Conservation (phyloP, 768 basidiomycete species). For the Chalciporus pseudorubinellus region DNA sequence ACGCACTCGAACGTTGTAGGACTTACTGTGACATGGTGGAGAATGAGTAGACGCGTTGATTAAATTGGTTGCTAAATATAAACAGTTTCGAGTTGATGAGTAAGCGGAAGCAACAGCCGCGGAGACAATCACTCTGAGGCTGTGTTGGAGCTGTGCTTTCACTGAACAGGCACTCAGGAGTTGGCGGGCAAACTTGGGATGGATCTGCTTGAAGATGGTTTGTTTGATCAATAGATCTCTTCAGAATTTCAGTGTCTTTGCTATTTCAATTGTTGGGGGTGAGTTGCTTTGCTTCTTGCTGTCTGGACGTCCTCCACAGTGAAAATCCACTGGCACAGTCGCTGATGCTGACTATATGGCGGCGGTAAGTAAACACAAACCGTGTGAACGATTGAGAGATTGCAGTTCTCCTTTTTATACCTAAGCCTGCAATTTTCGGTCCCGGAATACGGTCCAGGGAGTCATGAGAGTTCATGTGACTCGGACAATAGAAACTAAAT, state of each 20-base stretch:
- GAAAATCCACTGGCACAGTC: neutral
- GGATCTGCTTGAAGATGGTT: neutral
- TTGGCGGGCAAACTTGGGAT: neutral
- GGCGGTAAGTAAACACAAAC: slow-evolving; percentile 12
- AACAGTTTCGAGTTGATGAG: slow-evolving; percentile 1
- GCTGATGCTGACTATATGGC: neutral
- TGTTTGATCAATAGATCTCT: neutral
- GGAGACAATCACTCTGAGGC: neutral
- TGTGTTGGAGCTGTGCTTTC: neutral
- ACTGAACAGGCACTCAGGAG: neutral
- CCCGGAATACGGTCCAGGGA: neutral
- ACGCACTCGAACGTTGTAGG: neutral
- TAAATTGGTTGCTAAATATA: neutral
- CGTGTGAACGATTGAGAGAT: neutral
- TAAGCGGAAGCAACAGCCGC: slow-evolving; percentile 14
- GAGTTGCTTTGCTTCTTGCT: neutral
- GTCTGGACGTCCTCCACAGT: neutral
- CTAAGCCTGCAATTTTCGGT: neutral
- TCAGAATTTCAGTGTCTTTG: neutral
- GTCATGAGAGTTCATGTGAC: slow-evolving; percentile 6
- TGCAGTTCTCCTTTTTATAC: slow-evolving; percentile 8
- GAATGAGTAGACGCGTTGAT: slow-evolving; percentile 12
- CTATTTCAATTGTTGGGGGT: neutral
- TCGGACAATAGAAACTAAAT: slow-evolving; percentile 14
- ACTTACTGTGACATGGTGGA: slow-evolving; percentile 20